Base-by-base conservation (phyloP, 768 basidiomycete species). In the Trametes villosa region DNA sequence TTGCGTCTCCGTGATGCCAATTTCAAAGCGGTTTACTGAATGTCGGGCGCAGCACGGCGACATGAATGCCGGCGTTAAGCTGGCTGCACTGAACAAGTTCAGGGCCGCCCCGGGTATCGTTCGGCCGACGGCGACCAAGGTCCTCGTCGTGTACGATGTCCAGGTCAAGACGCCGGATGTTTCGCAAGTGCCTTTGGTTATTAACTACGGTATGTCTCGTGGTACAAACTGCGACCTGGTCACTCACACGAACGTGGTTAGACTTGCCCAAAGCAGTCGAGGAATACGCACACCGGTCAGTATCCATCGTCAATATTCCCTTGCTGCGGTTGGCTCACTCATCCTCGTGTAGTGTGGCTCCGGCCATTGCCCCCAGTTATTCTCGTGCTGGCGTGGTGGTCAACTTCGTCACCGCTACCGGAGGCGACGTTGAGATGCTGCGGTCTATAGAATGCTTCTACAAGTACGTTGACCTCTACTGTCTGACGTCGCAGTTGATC, bases 401-500 rank as follows among this genome's bases (percentile, higher is more conserved):
- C 71, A 98, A 96, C 74, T 95, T 98, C 68, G 96, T 98, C 63
- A 97, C 96, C 57, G 96, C 96, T 55, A 95, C 94, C 15, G 95
- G 96, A 30, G 96, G 95, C 41, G 96, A 98, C 73, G 96, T 98
- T 56, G 96, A 98, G 78, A 97, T 98, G 95, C 79, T 98, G 63
- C 86, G 96, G 70, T 92, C 92, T 67, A 98, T 98, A 81, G 96
- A 98, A 80, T 96, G 95, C 83, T 96, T 94, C 78, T 98, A 96
- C 83, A 94, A 94, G 92, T 93, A 66, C 65, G 84, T 74, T 42
- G 26, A 4, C 53, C 50, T 27, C n/a, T 31, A 13, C 18, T 9
- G 9, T 29, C 12, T 26, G 46, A 61, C 18, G 18, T 9, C 36
- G 20, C 26, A 20, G 15, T 41, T 22, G 57, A 22, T 42, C 53